Percentiles rank a stretch among this genome's conserved stretches.
phyloP scores from a whole-genome alignment of 257 asterid species.

The Datura wrightii region DNA sequence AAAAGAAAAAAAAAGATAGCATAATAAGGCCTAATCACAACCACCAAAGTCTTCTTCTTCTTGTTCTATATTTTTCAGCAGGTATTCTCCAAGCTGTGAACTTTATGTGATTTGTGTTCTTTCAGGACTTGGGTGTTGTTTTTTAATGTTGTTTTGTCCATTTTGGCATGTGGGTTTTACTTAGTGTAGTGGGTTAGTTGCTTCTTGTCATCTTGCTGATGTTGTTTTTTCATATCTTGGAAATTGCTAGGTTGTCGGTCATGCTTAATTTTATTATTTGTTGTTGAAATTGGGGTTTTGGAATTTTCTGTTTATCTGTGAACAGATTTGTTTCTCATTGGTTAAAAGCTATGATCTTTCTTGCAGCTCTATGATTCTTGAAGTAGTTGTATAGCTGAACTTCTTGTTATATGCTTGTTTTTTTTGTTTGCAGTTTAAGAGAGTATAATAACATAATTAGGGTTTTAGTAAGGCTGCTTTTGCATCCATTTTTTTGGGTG shows the following conservation, averaged over 20 bases:
- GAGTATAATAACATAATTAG: constrained; percentile 22
- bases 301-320: not conserved
- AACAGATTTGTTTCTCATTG: constrained; percentile 9
- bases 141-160: constrained; percentile 22
- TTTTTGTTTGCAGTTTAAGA: constrained; percentile 30
- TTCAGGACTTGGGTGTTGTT: constrained; percentile 21
- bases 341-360: constrained; percentile 29
- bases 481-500: constrained; percentile 51
- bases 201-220: constrained; percentile 19
- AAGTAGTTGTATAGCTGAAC: constrained; percentile 3
- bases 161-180: constrained; percentile 20
- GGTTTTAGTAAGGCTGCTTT: constrained; percentile 25
- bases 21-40: constrained; percentile 33
- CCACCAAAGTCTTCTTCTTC: constrained; percentile 29
- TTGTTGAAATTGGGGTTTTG: constrained; percentile 23
- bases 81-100: not conserved
- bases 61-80: not conserved
- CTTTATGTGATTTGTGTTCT: constrained; percentile 9
- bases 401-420: constrained; percentile 20
- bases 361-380: constrained; percentile 13
- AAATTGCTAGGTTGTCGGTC: constrained; percentile 29
- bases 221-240: constrained; percentile 1
- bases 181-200: constrained; percentile 27
- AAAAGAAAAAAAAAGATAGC: constrained; percentile 17
- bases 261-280: constrained; percentile 11